Conservation (phyloP, 306 rosid species). For the Hippophae tibetana region DNA sequence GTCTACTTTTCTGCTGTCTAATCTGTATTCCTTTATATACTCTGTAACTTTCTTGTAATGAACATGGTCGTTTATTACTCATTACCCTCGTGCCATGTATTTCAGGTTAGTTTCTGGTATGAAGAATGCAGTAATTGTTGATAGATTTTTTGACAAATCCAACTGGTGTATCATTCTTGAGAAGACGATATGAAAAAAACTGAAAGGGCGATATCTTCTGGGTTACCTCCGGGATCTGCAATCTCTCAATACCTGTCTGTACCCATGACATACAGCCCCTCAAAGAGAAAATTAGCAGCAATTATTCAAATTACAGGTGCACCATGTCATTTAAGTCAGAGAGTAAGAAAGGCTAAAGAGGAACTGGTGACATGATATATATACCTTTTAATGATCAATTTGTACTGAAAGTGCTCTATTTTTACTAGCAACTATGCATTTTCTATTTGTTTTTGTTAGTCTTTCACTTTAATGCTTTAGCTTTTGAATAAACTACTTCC, state of each 20-base stretch:
- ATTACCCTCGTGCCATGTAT: conserved; percentile 2
- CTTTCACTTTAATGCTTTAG: too few relatives aligned
- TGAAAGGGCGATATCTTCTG: background rate
- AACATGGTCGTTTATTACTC: conserved; percentile 1
- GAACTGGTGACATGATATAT: too few relatives aligned
- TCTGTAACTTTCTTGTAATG: background rate
- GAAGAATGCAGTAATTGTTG: conserved; percentile 55
- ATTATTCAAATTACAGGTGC: background rate
- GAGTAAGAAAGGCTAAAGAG: too few relatives aligned
- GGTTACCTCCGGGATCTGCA: background rate
- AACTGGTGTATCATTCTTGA: conserved; percentile 90
- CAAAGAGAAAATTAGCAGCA: background rate
- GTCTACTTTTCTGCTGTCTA: background rate
- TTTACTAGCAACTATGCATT: too few relatives aligned
- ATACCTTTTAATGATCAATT: too few relatives aligned
- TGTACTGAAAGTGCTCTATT: too few relatives aligned
- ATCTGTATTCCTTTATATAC: background rate
- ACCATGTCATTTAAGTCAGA: background rate
- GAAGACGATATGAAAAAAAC: conserved; percentile 38
- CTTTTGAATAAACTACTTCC: too few relatives aligned
- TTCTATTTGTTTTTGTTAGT: too few relatives aligned
- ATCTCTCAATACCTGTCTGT: background rate
- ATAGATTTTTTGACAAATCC: conserved; percentile 80
- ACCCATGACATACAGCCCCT: too few relatives aligned
- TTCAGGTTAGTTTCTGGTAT: conserved; percentile 68